phyloP scores from a whole-genome alignment of 176 grass and related monocot species.

The Rhynchospora pubera region DNA sequence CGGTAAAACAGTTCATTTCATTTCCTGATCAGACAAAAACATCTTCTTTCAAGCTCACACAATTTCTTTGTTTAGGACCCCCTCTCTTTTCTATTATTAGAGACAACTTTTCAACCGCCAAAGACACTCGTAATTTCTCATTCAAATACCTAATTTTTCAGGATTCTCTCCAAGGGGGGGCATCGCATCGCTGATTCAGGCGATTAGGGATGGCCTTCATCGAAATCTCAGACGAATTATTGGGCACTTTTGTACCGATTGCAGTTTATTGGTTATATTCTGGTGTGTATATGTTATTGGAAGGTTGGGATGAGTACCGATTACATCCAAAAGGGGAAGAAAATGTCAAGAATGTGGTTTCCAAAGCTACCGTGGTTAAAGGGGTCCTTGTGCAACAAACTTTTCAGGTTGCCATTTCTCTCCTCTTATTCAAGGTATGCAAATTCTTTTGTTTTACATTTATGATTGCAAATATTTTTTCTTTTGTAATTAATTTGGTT shows the following conservation, averaged over 20 bases:
- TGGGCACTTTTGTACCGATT: constrained; percentile 82
- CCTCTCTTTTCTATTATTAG: neutral
- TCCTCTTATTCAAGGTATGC: constrained; percentile 65
- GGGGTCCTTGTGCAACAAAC: constrained; percentile 81
- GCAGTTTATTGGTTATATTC: constrained; percentile 90
- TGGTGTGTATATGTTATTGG: constrained; percentile 55
- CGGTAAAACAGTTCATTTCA: neutral
- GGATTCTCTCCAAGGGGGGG: neutral
- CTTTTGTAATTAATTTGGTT: no score
- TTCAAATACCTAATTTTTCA: neutral
- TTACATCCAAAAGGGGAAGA: constrained; percentile 79
- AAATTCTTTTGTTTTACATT: neutral
- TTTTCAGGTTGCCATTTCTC: constrained; percentile 69
- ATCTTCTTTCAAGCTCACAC: neutral
- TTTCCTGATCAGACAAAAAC: constrained; percentile 6
- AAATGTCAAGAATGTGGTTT: constrained; percentile 55
- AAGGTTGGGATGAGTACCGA: constrained; percentile 58
- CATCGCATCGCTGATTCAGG: constrained; percentile 3
- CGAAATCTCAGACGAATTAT: constrained; percentile 65
- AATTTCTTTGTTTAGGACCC: constrained; percentile 7
- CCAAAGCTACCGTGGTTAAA: constrained; percentile 59
- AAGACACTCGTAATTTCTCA: neutral
- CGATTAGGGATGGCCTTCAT: constrained; percentile 33
- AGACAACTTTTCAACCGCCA: constrained; percentile 16
- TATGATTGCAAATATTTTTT: neutral